Evolutionary conservation across 768 basidiomycete species (phyloP), one percentile per base, ranked within the genome.

Genomic region (Cystobasidiopsis lactophilus): DNA sequence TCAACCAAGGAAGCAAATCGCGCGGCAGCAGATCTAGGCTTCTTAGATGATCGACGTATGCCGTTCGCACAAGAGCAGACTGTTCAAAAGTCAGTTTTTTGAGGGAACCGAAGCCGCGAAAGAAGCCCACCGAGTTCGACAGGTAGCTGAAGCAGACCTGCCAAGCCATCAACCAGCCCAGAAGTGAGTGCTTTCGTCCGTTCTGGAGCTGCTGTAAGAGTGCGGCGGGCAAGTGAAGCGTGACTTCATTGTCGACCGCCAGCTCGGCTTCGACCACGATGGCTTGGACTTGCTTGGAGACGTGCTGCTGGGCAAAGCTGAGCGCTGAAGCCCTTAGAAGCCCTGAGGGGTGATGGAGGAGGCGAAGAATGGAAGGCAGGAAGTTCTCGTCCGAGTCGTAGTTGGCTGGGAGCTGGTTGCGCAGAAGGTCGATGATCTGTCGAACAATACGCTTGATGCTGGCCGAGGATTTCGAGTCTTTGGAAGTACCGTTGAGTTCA

Each of bases 31-130:
- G 66, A 43, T 76, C 75, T 5, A 75, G 65, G 48, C 74, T 76
- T 33, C 83, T 75, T 30, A 95, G 70, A 60, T 93, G 85, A 53
- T 85, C 85, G 51, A 85, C 76, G 64, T 91, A 96, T 55, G 74
- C 75, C 16, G 79, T 74, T 58, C 82, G 77, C 43, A 96, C 79
- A 70, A 80, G 84, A 59, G 85, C 73, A 0, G 89, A 91, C 88
- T 95, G 61, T 2, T 10, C 27, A 38, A 19, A 35, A 24, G 27
- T 1, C 24, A 1, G 7, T 1, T 21, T 3, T 43, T 7, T 43
- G 23, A 18, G 27, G 37, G 24, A 9, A 26, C n/a, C 3, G n/a
- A n/a, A n/a, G n/a, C n/a, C n/a, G n/a, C n/a, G n/a, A n/a, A n/a
- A 16, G 14, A 37, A 3, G 40, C 54, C 23, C 10, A 57, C 53